phyloP scores from a whole-genome alignment of 2,329 filamentous ascomycete genomes.

The Cercospora sp. region DNA sequence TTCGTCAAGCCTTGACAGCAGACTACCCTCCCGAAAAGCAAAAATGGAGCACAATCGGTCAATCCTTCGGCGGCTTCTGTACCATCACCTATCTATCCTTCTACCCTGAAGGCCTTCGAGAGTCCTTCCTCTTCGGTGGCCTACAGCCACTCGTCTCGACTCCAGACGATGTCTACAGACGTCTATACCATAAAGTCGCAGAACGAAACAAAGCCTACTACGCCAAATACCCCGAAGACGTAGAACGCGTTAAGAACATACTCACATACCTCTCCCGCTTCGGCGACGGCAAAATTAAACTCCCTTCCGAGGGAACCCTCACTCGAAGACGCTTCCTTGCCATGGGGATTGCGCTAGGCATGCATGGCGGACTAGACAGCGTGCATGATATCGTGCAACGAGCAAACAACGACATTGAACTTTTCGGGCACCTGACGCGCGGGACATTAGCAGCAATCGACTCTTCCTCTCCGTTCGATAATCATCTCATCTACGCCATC shows the following conservation, averaged over 20 bases:
- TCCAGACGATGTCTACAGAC: conserved; percentile 73
- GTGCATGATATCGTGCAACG: conserved; percentile 74
- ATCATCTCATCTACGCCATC: conserved; percentile 78
- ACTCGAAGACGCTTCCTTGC: conserved; percentile 75
- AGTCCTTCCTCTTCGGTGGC: conserved; percentile 82
- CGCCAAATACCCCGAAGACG: conserved; percentile 79
- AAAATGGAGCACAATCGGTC: conserved; percentile 84
- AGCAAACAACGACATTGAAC: conserved; percentile 70
- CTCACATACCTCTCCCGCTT: conserved; percentile 62
- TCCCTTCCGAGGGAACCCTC: conserved; percentile 72
- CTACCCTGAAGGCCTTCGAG: conserved; percentile 68
- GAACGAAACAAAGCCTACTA: conserved; percentile 80
- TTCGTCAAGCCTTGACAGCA: conserved; percentile 71
- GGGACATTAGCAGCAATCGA: conserved; percentile 71
- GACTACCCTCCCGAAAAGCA: conserved; percentile 68
- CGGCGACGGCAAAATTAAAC: conserved; percentile 58
- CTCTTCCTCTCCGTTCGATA: conserved; percentile 67
- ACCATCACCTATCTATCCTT: conserved; percentile 80
- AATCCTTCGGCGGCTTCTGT: conserved; percentile 91
- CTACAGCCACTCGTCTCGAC: conserved; percentile 72
- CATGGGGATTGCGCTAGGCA: conserved; percentile 75
- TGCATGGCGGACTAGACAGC: conserved; percentile 72
- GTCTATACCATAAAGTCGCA: conserved; percentile 67
- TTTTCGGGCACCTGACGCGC: conserved; percentile 73
- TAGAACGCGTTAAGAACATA: conserved; percentile 66